These are phyloP conservation scores for Ogataea paradorogensis DNA, from an alignment of 805 yeast species.

Conservation along the genomic window DNA sequence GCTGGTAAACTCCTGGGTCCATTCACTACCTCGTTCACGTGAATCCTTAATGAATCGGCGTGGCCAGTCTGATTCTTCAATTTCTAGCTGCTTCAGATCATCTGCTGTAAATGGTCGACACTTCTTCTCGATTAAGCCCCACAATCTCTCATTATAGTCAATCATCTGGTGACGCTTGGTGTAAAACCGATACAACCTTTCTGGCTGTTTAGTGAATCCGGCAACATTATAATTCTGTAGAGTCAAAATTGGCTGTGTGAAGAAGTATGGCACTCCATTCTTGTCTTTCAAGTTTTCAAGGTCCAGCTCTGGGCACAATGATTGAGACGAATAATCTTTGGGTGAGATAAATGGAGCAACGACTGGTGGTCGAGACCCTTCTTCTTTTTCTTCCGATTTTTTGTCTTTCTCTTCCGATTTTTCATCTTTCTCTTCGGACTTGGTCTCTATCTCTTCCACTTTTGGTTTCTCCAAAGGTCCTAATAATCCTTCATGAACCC, in stretches of 20 bases:
- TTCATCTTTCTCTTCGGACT: constrained; percentile 10
- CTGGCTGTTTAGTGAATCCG: constrained; percentile 77
- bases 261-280: constrained; percentile 52
- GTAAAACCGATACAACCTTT: constrained; percentile 74
- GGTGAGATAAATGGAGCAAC: constrained; percentile 63
- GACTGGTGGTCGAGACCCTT: constrained; percentile 42
- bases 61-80: constrained; percentile 89
- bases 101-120: constrained; percentile 50
- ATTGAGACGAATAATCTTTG: constrained; percentile 50
- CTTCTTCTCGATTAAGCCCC: constrained; percentile 36
- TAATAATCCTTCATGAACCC: constrained; percentile 89
- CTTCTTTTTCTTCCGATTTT: constrained; percentile 20
- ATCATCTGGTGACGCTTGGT: constrained; percentile 54
- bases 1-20: constrained; percentile 72
- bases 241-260: constrained; percentile 76
- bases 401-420: constrained; percentile 23
- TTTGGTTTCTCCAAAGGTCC: constrained; percentile 70
- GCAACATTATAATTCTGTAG: constrained; percentile 72
- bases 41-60: constrained; percentile 77
- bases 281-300: constrained; percentile 32
- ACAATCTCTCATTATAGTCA: constrained; percentile 29
- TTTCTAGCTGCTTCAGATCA: constrained; percentile 43
- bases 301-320: constrained; percentile 61
- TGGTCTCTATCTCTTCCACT: constrained; percentile 1
- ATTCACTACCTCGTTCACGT: constrained; percentile 71